A percentile compares a stretch with the other conserved stretches of the same genome.
phyloP scores from a whole-genome alignment of 2,329 filamentous ascomycete genomes.

The Fusarium verrucosum region DNA sequence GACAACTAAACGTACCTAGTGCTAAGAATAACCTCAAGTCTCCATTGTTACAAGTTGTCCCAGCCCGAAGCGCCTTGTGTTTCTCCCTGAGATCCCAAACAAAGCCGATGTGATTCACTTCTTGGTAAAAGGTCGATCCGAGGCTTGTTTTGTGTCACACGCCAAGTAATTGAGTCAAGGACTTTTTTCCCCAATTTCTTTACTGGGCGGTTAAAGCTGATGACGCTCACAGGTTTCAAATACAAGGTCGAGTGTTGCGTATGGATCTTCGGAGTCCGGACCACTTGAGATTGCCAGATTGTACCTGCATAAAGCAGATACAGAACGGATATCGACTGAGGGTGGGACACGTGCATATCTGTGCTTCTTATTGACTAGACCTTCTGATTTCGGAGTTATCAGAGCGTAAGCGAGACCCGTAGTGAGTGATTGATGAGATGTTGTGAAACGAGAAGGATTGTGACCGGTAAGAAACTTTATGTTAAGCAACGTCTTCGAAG shows the following conservation, averaged over 20 bases:
- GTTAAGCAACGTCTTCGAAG: not conserved
- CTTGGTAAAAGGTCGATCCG: constrained; percentile 5
- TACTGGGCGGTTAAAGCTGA: constrained; percentile 26
- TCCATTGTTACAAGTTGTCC: constrained; percentile 1
- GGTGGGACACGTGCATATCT: constrained; percentile 31
- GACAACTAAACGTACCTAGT: constrained; percentile 4
- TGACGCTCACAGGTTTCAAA: constrained; percentile 8
- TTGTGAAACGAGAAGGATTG: constrained; percentile 16
- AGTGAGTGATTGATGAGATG: not conserved
- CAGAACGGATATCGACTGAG: constrained; percentile 16
- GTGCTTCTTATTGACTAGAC: not conserved
- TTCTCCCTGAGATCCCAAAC: constrained; percentile 23
- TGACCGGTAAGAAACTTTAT: not conserved
- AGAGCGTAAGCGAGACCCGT: constrained; percentile 9
- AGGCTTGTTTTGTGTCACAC: constrained; percentile 15
- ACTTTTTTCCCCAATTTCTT: constrained; percentile 3
- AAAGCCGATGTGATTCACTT: constrained; percentile 13
- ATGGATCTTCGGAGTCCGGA: constrained; percentile 40
- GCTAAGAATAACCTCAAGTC: constrained; percentile 23
- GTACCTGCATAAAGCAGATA: constrained; percentile 42
- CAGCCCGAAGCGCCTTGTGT: constrained; percentile 30
- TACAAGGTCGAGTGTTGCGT: constrained; percentile 14
- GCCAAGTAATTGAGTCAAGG: constrained; percentile 16
- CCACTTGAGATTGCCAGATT: constrained; percentile 40
- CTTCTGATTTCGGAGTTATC: constrained; percentile 18